phyloP scores from a whole-genome alignment of 2,329 filamentous ascomycete genomes.

The Ceratocystis huliohia region DNA sequence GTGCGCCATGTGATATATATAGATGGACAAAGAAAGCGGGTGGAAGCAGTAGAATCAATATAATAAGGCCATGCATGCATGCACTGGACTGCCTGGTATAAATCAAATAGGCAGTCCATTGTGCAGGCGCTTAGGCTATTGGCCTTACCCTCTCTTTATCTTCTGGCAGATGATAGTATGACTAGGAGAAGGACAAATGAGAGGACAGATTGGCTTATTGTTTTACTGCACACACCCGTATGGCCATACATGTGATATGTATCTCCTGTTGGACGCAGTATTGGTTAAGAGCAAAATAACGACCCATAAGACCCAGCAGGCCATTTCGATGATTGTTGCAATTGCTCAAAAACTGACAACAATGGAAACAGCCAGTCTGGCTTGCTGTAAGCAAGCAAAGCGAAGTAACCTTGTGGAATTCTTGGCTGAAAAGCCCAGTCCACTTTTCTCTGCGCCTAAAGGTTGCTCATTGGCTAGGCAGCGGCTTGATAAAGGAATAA shows the following conservation, averaged over 20 bases:
- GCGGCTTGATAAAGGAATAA: not conserved
- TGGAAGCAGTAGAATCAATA: not conserved
- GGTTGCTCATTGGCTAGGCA: not conserved
- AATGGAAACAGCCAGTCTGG: not conserved
- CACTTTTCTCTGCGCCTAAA: not conserved
- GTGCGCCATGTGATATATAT: not conserved
- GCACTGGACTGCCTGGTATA: too few relatives aligned
- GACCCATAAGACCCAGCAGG: not conserved
- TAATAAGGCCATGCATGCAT: too few relatives aligned
- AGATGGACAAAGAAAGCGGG: not conserved
- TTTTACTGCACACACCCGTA: not conserved
- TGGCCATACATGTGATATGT: not conserved
- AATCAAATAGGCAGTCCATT: too few relatives aligned
- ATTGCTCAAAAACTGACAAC: not conserved
- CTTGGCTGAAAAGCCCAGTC: not conserved
- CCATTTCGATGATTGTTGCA: not conserved
- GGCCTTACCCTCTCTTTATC: too few relatives aligned
- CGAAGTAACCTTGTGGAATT: not conserved
- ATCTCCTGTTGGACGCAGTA: too few relatives aligned
- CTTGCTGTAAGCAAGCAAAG: not conserved
- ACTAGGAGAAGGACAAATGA: too few relatives aligned
- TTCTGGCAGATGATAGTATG: too few relatives aligned
- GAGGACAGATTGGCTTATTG: not conserved
- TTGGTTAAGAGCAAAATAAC: not conserved
- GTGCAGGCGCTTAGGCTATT: too few relatives aligned